A percentile compares a stretch with the other conserved stretches of the same genome.
These are phyloP conservation scores for Petrea volubilis DNA, from an alignment of 257 asterid species.

Conservation along the genomic window DNA sequence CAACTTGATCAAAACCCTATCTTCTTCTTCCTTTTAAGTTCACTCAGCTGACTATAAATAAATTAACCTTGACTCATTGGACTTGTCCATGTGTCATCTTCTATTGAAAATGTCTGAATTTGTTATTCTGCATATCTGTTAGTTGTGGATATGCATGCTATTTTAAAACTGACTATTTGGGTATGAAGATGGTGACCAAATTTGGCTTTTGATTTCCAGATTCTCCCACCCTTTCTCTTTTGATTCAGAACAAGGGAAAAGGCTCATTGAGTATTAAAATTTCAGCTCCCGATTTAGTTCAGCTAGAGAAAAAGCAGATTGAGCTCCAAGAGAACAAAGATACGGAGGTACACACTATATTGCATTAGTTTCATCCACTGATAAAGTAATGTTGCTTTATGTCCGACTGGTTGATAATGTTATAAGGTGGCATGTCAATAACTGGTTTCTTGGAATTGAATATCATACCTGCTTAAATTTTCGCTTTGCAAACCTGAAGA, in stretches of 20 bases:
- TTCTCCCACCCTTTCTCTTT: conserved; percentile 75
- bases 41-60: background rate
- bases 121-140: conserved; percentile 6
- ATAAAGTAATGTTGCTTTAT: conserved; percentile 13
- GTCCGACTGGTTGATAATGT: background rate
- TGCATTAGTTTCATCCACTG: background rate
- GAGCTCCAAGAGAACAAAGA: conserved; percentile 63
- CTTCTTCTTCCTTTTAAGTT: background rate
- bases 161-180: conserved; percentile 7
- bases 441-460: background rate
- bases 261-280: conserved; percentile 45
- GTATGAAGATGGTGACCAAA: background rate
- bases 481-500: background rate
- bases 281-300: conserved; percentile 65
- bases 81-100: background rate
- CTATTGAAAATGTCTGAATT: conserved; percentile 10
- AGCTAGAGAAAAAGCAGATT: conserved; percentile 52
- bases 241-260: conserved; percentile 79
- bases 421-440: background rate
- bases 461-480: background rate
- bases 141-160: background rate
- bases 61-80: background rate
- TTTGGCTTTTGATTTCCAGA: conserved; percentile 48
- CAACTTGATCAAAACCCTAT: too few species aligned
- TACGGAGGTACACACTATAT: conserved; percentile 51